Evolutionary conservation across 75 land plant genomes (phyloP), one percentile per base, ranked within the genome.

Genomic region (Cunninghamia lanceolata): DNA sequence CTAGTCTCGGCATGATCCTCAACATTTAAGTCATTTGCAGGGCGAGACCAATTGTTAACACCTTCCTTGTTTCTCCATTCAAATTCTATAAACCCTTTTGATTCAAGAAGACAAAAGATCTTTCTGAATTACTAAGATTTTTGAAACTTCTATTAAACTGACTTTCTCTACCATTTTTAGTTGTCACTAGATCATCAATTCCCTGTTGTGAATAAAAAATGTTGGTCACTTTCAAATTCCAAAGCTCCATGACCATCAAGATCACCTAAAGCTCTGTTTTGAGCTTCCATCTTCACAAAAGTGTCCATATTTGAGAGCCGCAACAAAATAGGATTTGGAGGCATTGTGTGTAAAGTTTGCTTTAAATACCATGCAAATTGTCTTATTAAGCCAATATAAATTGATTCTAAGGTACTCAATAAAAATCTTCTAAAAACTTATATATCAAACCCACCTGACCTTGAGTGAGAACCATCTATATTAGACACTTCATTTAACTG

Each of bases 361-460:
- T 83, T 87, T 76, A 88, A 56, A 54, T 88, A 77, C 42, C 53
- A 59, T 76, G 89, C 84, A 38, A 89, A 52, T 81, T 89, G 89
- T 19, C 63, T 89, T 76, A 59, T 84, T 47, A 89, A 86, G 56
- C 89, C 89, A 38, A 83, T 42, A 63, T 84, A 84, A 56, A 88
- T 80, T 77, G 83, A 84, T 25, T 83, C 86, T 36, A 88, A 40
- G 66, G 83, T 80, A 71, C 84, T 86, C 32, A 82, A 81, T 46
- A 86, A 38, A 47, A 88, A 71, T 50, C 77, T 68, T 86, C 68
- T 53, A 39, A 87, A 74, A 86, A 52, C 40, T 36, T 79, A 30
- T 39, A 43, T 40, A 42, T 9, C 43, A 25, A 79, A 42, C 47
- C 82, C 46, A 79, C 82, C 82, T 28, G 25, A 25, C 50, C n/a